Base-by-base conservation (phyloP, 495 filamentous ascomycete species). In the Bathelium albidoporum region DNA sequence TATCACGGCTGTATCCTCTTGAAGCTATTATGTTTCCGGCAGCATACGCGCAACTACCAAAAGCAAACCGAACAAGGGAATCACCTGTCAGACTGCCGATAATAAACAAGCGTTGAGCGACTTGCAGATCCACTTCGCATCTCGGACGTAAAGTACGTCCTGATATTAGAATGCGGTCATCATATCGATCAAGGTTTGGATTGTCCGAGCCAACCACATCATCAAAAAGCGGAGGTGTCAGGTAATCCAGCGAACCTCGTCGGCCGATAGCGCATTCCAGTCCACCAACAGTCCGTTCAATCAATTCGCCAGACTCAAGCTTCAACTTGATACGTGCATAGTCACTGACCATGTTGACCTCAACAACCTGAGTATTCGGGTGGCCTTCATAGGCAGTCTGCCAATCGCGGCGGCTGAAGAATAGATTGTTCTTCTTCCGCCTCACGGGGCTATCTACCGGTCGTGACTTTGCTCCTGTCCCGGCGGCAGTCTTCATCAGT, bases 41-140 rank as follows among this genome's bases (percentile, higher is more conserved):
- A 3, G 81, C 76, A 68, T 80, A 82, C 7, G 81, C 78, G 65
- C 85, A 86, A 12, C 85, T 79, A 1, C 85, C 85, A 29, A 85
- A 82, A 0, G 83, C 82, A 66, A 85, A 87, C 1, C 85, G 78
- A 32, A 88, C 80, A 1, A 88, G 76, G 3, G 83, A 85, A 67
- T 88, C 85, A 1, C 85, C 85, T 0, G 83, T 84, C 59, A 88
- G 66, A 60, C 85, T 87, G 11, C 85, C 85, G 39, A 85, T 81
- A 44, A 82, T 79, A 68, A 83, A 86, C n/a, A 87, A 72, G 26
- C 77, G 73, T 1, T 72, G 77, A 0, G 81, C 77, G 62, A 87
- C 73, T 68, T 87, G 81, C 26, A 86, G 70, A 60, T 80, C 78
- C 22, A 76, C 73, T 32, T 82, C 73, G 0, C 80, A 78, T 73